Conservation (phyloP, 495 filamentous ascomycete species). For the Filosporella fistucella region DNA sequence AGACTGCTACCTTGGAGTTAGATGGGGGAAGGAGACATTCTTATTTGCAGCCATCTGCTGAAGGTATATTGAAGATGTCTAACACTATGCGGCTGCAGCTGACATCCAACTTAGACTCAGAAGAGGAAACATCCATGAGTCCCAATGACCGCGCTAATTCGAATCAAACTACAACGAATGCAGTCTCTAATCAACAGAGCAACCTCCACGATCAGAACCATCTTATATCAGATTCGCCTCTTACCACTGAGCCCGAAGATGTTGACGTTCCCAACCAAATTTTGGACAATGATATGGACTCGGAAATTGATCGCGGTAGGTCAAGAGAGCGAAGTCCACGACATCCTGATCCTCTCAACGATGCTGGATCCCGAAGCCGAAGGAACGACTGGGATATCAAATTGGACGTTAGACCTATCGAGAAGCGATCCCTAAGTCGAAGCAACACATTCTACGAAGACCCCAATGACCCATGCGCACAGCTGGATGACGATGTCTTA, state of each 20-base stretch:
- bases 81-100: too few relatives aligned
- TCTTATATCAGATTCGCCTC: too few relatives aligned
- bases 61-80: too few relatives aligned
- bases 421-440: slow-evolving; percentile 13
- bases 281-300: slow-evolving; percentile 9
- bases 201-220: too few relatives aligned
- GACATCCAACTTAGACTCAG: too few relatives aligned
- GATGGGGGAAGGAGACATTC: neutral
- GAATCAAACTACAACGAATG: too few relatives aligned
- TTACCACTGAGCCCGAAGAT: neutral
- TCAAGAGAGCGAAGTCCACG: slow-evolving; percentile 6
- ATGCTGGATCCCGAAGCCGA: slow-evolving; percentile 15
- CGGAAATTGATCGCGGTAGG: slow-evolving; percentile 15
- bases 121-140: too few relatives aligned
- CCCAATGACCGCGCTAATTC: too few relatives aligned
- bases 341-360: slow-evolving; percentile 16
- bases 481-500: slow-evolving; percentile 20
- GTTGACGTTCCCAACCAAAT: neutral
- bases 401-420: slow-evolving; percentile 15
- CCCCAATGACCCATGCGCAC: slow-evolving; percentile 14
- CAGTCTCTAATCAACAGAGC: too few relatives aligned
- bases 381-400: slow-evolving; percentile 14
- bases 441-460: slow-evolving; percentile 23
- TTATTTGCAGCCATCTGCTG: too few relatives aligned
- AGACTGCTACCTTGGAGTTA: neutral